Conservation (phyloP, 495 filamentous ascomycete species). For the Podospora didyma region DNA sequence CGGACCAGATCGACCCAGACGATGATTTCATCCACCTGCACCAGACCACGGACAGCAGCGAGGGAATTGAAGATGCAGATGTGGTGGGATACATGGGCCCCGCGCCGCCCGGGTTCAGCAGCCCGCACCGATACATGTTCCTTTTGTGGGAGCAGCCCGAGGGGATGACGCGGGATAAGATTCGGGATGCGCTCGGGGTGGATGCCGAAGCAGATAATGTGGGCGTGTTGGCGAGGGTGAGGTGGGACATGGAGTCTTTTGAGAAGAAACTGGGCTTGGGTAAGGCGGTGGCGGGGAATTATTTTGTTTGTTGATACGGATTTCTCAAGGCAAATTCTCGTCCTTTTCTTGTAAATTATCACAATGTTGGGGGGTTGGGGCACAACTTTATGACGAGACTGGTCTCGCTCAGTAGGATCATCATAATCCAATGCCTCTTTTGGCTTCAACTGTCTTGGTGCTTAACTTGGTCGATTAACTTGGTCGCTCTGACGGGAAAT, state of each 20-base stretch:
- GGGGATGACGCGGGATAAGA: constrained; percentile 40
- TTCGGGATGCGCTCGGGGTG: constrained; percentile 35
- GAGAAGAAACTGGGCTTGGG: constrained; percentile 46
- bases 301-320: constrained; percentile 39
- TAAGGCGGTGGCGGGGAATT: constrained; percentile 49
- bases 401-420: too few relatives aligned
- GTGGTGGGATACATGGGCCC: constrained; percentile 46
- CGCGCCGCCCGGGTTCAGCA: constrained; percentile 45
- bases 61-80: not conserved
- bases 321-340: too few relatives aligned
- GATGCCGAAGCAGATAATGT: constrained; percentile 25
- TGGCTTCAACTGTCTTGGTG: too few relatives aligned
- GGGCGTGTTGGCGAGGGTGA: constrained; percentile 38
- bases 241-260: constrained; percentile 49
- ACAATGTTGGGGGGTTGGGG: too few relatives aligned
- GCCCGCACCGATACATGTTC: constrained; percentile 55
- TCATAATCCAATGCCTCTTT: too few relatives aligned
- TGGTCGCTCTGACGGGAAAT: too few relatives aligned
- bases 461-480: too few relatives aligned
- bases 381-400: too few relatives aligned
- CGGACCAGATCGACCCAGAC: constrained; percentile 4
- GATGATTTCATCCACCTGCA: constrained; percentile 19
- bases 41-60: not conserved
- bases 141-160: constrained; percentile 55
- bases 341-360: too few relatives aligned